A percentile compares a stretch with the other conserved stretches of the same genome.
phyloP scores from a whole-genome alignment of 768 basidiomycete genomes.

The Pisolithus orientalis region DNA sequence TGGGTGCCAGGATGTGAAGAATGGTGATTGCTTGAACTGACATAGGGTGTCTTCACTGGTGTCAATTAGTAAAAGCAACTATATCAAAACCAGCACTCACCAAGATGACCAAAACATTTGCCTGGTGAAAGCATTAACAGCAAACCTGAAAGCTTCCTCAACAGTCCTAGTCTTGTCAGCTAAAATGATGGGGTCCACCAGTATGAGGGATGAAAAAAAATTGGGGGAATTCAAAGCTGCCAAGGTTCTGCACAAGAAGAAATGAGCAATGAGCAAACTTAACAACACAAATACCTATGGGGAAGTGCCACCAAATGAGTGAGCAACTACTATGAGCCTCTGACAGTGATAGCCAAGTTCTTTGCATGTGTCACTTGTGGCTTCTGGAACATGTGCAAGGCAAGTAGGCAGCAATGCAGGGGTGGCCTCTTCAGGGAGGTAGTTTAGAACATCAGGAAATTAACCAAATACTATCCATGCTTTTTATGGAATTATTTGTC shows the following conservation, averaged over 20 bases:
- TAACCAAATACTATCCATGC: too few relatives aligned
- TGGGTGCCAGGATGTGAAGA: too few relatives aligned
- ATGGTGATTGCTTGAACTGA: constrained; percentile 28
- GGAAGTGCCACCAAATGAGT: constrained; percentile 80
- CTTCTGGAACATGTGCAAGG: constrained; percentile 40
- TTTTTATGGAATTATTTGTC: too few relatives aligned
- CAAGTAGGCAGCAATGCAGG: constrained; percentile 41
- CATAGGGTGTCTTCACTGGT: constrained; percentile 54
- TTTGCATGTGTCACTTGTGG: constrained; percentile 30
- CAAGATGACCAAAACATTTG: constrained; percentile 58
- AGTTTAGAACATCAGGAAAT: constrained; percentile 24
- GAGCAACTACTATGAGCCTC: constrained; percentile 63
- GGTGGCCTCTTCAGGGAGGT: constrained; percentile 44
- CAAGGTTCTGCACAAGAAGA: too few relatives aligned
- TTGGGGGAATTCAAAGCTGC: too few relatives aligned
- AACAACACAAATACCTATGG: constrained; percentile 41
- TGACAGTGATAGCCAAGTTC: constrained; percentile 30
- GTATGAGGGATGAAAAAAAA: too few relatives aligned
- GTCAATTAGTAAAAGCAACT: not conserved
- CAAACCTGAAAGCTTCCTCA: too few relatives aligned
- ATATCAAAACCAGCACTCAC: constrained; percentile 27
- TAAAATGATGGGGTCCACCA: too few relatives aligned
- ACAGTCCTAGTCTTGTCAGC: too few relatives aligned
- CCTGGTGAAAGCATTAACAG: constrained; percentile 22
- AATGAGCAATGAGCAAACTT: too few relatives aligned